Evolutionary conservation across 345 rosid species (phyloP).

Genomic region (Lenwebbia sp.): DNA sequence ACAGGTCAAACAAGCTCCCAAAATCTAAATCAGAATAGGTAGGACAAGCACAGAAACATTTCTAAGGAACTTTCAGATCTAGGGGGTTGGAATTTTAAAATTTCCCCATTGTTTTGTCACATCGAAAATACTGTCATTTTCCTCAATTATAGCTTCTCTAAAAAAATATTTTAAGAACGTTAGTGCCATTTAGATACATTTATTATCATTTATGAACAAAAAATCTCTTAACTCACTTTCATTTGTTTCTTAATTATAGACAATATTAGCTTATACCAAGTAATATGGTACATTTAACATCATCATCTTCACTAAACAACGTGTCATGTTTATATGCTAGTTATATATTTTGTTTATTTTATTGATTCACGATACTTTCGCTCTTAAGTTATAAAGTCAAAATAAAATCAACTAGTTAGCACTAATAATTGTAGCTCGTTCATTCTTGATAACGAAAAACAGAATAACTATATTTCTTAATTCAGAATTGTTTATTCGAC

Average conservation of each 20-base stretch:
- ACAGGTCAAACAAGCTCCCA: too few species aligned
- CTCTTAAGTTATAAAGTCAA: neutral
- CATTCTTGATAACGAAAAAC: neutral
- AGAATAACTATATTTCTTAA: neutral
- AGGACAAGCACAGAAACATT: too few species aligned
- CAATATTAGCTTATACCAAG: neutral
- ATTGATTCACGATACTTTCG: neutral
- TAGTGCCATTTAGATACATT: neutral
- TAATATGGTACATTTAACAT: too few species aligned
- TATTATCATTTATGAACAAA: neutral
- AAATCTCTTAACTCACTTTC: neutral
- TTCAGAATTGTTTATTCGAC: neutral
- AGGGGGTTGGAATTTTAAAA: too few species aligned
- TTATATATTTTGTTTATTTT: neutral
- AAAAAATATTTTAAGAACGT: neutral
- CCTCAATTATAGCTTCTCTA: neutral
- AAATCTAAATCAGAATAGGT: too few species aligned
- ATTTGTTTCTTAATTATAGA: neutral
- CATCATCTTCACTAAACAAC: neutral
- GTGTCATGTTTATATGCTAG: neutral
- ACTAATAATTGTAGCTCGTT: neutral
- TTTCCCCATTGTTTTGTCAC: too few species aligned
- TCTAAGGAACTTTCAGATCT: too few species aligned
- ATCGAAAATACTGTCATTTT: neutral
- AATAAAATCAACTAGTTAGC: neutral